Conservation (phyloP, 1,139 yeast species). For the Blastobotrys apis region DNA sequence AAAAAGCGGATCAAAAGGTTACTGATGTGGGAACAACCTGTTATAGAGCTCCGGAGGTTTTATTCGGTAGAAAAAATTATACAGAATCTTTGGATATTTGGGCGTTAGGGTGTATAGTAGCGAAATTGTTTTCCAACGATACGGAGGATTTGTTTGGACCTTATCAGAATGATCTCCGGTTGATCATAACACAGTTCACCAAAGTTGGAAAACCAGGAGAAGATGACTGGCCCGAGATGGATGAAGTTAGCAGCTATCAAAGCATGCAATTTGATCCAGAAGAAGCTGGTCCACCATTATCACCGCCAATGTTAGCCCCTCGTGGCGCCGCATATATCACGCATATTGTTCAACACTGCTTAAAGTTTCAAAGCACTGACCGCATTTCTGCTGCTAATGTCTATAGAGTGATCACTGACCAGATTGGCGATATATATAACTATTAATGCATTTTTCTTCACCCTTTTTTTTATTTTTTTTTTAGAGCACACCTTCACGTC, state of each 20-base stretch:
- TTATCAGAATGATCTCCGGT: constrained; percentile 55
- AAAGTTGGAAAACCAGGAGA: constrained; percentile 66
- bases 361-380: constrained; percentile 39
- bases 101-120: constrained; percentile 67
- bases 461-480: too few species aligned
- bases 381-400: constrained; percentile 35
- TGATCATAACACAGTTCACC: constrained; percentile 58
- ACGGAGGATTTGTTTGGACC: constrained; percentile 39
- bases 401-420: too few species aligned
- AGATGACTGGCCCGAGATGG: constrained; percentile 47
- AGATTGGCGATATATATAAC: too few species aligned
- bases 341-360: constrained; percentile 35
- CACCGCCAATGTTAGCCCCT: constrained; percentile 21
- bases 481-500: not conserved
- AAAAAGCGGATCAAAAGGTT: constrained; percentile 46
- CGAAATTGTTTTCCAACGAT: constrained; percentile 45
- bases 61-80: constrained; percentile 66
- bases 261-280: constrained; percentile 38
- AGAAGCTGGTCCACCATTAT: constrained; percentile 39
- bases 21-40: constrained; percentile 71
- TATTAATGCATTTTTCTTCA: too few species aligned
- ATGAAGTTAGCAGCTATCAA: constrained; percentile 39
- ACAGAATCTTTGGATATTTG: constrained; percentile 68
- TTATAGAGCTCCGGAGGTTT: constrained; percentile 80
- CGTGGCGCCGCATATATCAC: constrained; percentile 16